Conservation (phyloP, 73 alveolate species). For the Tetrahymena elliotti region DNA sequence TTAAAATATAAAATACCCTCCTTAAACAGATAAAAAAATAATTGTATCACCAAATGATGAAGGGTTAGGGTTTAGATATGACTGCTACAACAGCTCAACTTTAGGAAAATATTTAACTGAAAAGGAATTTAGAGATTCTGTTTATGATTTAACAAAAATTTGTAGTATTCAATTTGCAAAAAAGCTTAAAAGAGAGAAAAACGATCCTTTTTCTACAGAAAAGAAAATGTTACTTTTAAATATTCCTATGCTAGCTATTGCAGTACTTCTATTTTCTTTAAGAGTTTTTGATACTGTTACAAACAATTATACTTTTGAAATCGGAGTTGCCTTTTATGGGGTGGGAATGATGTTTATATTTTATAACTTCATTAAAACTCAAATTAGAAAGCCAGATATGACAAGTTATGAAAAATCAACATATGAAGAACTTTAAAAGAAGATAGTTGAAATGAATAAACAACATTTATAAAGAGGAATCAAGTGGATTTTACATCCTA, state of each 20-base stretch:
- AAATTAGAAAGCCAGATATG: neutral
- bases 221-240: neutral
- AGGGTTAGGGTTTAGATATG: neutral
- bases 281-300: neutral
- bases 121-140: neutral
- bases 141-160: neutral
- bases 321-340: neutral
- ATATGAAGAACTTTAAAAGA: neutral
- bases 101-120: neutral
- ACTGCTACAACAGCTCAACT: neutral
- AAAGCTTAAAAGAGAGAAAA: neutral
- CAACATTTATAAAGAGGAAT: neutral
- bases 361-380: neutral
- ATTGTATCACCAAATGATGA: neutral
- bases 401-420: neutral
- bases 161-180: neutral
- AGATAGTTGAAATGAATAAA: neutral
- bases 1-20: neutral
- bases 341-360: neutral
- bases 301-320: neutral
- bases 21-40: neutral
- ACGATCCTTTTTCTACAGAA: neutral
- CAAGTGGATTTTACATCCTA: neutral
- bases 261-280: neutral
- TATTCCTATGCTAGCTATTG: neutral